Base-by-base conservation (phyloP, 257 asterid genomes). In the Phtheirospermum japonicum region DNA sequence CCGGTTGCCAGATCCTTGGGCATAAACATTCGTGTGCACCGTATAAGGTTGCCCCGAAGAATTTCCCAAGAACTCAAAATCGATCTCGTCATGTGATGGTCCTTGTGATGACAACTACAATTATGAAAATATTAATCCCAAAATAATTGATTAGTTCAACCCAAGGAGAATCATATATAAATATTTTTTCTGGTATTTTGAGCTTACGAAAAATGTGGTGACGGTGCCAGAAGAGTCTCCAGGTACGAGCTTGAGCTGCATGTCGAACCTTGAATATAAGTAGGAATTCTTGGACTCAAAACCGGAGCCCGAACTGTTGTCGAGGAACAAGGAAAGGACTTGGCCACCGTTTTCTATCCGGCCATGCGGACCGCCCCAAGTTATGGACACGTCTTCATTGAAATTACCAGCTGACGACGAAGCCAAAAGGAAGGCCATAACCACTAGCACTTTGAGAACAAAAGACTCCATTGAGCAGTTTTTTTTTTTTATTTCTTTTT, bases 201-300 rank as follows among this genome's bases (percentile, higher is more conserved):
- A n/a, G n/a, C 86, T 73, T 67, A 85, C 94, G 17, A 59, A 88
- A 48, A 85, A 85, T 0, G 96, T 83, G 0, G 96, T 75, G 54
- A 88, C 96, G 0, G 91, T 76, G 71, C 94, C 96, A 13, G 91
- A 94, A 0, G 94, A 88, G 65, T 88, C 72, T 2, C 71, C 69
- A 3, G 89, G 82, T 0, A 88, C 64, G 39, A 88, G 87, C 71
- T 85, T 88, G 64, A 88, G 66, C 68, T 88, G 82, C 75, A 83
- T 28, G 31, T 88, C 94, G 2, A 88, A 73, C 63, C 85, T 65
- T 7, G 79, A 85, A 5, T 56, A 88, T 0, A 85, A 51, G 57
- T 56, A 88, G 14, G 61, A 61, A 4, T 66, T 73, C 26, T 75
- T 75, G 32, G 96, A 81, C 69, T 81, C 72, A 12, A 85, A 88